These are phyloP conservation scores for Iberis pinnata DNA, from an alignment of 345 rosid species.

Conservation along the genomic window DNA sequence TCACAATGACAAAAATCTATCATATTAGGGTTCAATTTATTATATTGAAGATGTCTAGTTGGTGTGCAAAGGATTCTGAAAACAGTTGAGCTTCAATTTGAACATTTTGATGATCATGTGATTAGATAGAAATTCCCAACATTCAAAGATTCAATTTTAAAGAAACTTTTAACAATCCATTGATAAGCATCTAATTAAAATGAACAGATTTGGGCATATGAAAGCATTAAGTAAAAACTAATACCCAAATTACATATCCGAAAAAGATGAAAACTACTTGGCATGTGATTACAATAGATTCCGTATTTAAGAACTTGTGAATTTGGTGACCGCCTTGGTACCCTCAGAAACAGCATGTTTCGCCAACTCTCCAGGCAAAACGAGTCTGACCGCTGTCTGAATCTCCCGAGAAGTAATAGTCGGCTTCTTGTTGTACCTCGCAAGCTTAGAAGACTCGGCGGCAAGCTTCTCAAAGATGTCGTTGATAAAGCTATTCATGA, in stretches of 20 bases:
- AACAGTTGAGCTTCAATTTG: no score
- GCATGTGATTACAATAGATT: neutral
- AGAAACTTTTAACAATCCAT: neutral
- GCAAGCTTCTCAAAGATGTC: conserved; percentile 54
- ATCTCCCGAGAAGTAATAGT: conserved; percentile 51
- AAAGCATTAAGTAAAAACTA: no score
- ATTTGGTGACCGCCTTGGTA: conserved; percentile 28
- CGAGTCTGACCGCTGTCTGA: conserved; percentile 32
- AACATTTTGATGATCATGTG: no score
- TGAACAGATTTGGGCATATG: no score
- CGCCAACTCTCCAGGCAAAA: conserved; percentile 29
- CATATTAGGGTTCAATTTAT: no score
- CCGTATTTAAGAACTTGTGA: conserved; percentile 31
- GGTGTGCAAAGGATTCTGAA: no score
- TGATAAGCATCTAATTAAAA: no score
- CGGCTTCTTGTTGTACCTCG: conserved; percentile 61
- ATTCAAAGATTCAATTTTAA: no score
- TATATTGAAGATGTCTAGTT: no score
- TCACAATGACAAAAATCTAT: no score
- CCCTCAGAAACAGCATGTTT: conserved; percentile 34
- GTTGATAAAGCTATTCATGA: conserved; percentile 35
- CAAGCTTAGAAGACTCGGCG: no score
- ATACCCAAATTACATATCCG: conserved; percentile 1
- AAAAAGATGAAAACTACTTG: neutral
- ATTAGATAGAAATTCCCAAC: no score